phyloP scores from a whole-genome alignment of 2,329 filamentous ascomycete genomes.

The Trichoderma sp. region DNA sequence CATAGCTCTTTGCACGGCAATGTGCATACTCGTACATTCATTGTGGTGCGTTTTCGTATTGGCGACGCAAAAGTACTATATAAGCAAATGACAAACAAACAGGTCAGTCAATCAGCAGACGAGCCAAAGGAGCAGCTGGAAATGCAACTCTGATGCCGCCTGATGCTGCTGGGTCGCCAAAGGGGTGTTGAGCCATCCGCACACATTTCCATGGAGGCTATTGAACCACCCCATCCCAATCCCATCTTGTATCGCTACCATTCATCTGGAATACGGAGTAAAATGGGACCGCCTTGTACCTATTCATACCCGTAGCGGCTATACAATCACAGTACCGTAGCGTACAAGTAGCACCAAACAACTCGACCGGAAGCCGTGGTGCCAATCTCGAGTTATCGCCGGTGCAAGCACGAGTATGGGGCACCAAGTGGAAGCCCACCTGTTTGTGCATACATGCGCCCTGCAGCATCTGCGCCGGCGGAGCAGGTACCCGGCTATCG shows the following conservation, averaged over 20 bases:
- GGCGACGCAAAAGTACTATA: not conserved
- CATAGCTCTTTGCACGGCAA: not conserved
- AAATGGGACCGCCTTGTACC: not conserved
- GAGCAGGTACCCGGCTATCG: conserved; percentile 18
- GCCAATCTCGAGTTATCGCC: not conserved
- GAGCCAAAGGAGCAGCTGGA: not conserved
- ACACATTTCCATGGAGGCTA: not conserved
- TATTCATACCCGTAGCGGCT: not conserved
- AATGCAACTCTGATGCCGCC: not conserved
- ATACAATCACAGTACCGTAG: not conserved
- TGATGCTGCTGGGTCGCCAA: not conserved
- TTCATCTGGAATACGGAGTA: conserved; percentile 6
- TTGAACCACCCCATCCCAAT: not conserved
- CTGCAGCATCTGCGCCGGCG: not conserved
- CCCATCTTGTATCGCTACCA: not conserved
- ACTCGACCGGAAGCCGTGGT: not conserved
- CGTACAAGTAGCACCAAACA: not conserved
- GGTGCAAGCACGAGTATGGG: not conserved
- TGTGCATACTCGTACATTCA: not conserved
- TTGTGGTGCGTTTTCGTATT: not conserved
- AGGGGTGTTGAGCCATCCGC: not conserved
- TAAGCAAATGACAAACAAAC: not conserved
- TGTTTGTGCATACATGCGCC: not conserved
- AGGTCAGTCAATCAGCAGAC: not conserved
- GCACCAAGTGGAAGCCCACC: not conserved